phyloP scores from a whole-genome alignment of 2,329 filamentous ascomycete species.

The Metarhizium album region DNA sequence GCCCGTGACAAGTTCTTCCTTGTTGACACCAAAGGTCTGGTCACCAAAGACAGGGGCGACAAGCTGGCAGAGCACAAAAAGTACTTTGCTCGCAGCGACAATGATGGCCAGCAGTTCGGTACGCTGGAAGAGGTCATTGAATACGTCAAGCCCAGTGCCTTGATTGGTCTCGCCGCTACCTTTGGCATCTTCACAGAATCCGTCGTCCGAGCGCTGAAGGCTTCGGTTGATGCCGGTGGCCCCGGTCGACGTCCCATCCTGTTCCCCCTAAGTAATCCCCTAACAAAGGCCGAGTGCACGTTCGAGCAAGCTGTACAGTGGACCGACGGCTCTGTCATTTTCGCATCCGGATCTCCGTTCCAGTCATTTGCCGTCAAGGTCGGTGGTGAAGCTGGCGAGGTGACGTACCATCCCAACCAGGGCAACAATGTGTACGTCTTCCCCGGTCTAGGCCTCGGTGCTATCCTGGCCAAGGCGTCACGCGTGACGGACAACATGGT shows the following conservation, averaged over 20 bases:
- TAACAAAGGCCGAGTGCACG: slow-evolving; percentile 94
- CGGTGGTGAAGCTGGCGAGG: slow-evolving; percentile 38
- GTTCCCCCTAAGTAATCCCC: slow-evolving; percentile 93
- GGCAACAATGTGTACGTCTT: slow-evolving; percentile 91
- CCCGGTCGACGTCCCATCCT: slow-evolving; percentile 75
- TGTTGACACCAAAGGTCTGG: slow-evolving; percentile 91
- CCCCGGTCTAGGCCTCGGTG: slow-evolving; percentile 87
- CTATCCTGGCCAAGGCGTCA: slow-evolving; percentile 81
- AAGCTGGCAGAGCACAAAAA: slow-evolving; percentile 84
- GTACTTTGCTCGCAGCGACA: slow-evolving; percentile 56
- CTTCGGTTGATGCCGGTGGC: slow-evolving; percentile 50
- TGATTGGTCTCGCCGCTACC: slow-evolving; percentile 90
- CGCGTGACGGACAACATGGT: slow-evolving; percentile 92
- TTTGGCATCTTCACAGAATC: slow-evolving; percentile 89
- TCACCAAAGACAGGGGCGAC: slow-evolving; percentile 87
- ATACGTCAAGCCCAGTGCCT: slow-evolving; percentile 86
- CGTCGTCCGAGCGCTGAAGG: slow-evolving; percentile 62
- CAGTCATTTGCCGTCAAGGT: slow-evolving; percentile 56
- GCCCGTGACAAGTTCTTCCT: slow-evolving; percentile 93
- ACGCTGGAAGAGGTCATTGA: slow-evolving; percentile 85
- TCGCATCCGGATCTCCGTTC: slow-evolving; percentile 93
- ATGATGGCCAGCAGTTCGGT: slow-evolving; percentile 59
- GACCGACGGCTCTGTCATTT: slow-evolving; percentile 86
- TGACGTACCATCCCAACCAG: slow-evolving; percentile 68
- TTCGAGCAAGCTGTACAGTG: slow-evolving; percentile 86